These are phyloP conservation scores for Rusavskia elegans DNA, from an alignment of 495 filamentous ascomycete species.

Conservation along the genomic window DNA sequence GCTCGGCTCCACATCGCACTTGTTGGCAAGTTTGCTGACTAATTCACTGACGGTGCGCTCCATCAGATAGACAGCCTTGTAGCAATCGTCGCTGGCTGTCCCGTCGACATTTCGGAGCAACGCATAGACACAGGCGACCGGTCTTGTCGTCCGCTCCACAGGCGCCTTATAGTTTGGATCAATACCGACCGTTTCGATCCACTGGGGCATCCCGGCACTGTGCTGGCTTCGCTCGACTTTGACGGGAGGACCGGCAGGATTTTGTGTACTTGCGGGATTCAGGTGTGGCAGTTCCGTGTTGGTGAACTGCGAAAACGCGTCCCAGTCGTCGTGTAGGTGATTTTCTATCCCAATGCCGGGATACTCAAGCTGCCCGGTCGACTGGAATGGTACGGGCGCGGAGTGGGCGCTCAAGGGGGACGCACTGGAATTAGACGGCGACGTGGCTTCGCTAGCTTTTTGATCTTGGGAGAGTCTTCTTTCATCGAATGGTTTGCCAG, in stretches of 20 bases:
- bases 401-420: conserved; percentile 58
- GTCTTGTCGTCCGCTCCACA: conserved; percentile 49
- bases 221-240: conserved; percentile 30
- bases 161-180: conserved; percentile 77
- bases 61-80: conserved; percentile 77
- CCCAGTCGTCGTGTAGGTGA: conserved; percentile 32
- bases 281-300: conserved; percentile 7
- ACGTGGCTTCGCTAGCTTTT: conserved; percentile 35
- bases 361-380: conserved; percentile 2
- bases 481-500: conserved; percentile 35
- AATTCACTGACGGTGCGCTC: conserved; percentile 60
- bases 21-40: conserved; percentile 50
- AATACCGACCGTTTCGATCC: conserved; percentile 83
- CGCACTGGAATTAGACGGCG: conserved; percentile 39
- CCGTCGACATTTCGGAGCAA: conserved; percentile 38
- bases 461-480: conserved; percentile 43
- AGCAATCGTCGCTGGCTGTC: conserved; percentile 42
- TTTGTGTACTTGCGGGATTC: conserved; percentile 1
- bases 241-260: conserved; percentile 20
- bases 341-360: background rate
- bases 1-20: conserved; percentile 59
- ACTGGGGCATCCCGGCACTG: conserved; percentile 45
- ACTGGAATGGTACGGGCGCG: conserved; percentile 29
- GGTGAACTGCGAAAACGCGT: conserved; percentile 35
- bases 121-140: conserved; percentile 83